Evolutionary conservation across 768 basidiomycete species (phyloP).

Genomic region (Calocybe indica): DNA sequence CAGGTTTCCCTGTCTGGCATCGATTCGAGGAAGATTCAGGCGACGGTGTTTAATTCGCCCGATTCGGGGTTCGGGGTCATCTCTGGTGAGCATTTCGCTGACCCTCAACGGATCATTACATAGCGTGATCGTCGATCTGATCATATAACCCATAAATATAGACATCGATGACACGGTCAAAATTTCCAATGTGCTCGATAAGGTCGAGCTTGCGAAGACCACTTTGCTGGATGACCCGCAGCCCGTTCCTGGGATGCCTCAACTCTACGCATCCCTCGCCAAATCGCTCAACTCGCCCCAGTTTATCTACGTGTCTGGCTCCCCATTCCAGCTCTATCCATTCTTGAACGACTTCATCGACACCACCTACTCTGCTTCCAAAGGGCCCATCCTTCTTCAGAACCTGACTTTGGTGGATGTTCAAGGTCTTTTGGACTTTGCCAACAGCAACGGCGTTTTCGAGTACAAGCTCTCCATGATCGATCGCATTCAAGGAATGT

Average conservation of each 20-base stretch:
- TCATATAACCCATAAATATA: constrained; percentile 5
- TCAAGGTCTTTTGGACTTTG: constrained; percentile 20
- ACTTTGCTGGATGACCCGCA: constrained; percentile 34
- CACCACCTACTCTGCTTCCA: constrained; percentile 24
- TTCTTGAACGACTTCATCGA: constrained; percentile 35
- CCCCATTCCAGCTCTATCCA: constrained; percentile 40
- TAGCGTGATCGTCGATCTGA: too few species aligned
- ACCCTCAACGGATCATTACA: background rate
- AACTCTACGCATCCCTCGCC: constrained; percentile 32
- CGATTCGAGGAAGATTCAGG: constrained; percentile 14
- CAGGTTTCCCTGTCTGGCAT: constrained; percentile 11
- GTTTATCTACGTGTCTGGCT: constrained; percentile 39
- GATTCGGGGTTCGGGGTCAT: constrained; percentile 36
- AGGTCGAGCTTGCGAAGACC: constrained; percentile 23
- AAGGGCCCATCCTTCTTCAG: constrained; percentile 32
- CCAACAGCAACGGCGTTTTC: constrained; percentile 17
- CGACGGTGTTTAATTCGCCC: constrained; percentile 28
- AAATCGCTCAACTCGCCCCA: constrained; percentile 28
- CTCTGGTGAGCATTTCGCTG: constrained; percentile 23
- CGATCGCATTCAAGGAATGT: constrained; percentile 32
- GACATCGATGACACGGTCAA: constrained; percentile 43
- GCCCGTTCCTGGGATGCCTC: constrained; percentile 40
- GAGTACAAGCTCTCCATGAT: constrained; percentile 32
- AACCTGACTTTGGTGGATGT: constrained; percentile 31
- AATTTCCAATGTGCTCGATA: constrained; percentile 32